Evolutionary conservation across 2,329 filamentous ascomycete genomes (phyloP).

Genomic region (Aspergillus caelatus): DNA sequence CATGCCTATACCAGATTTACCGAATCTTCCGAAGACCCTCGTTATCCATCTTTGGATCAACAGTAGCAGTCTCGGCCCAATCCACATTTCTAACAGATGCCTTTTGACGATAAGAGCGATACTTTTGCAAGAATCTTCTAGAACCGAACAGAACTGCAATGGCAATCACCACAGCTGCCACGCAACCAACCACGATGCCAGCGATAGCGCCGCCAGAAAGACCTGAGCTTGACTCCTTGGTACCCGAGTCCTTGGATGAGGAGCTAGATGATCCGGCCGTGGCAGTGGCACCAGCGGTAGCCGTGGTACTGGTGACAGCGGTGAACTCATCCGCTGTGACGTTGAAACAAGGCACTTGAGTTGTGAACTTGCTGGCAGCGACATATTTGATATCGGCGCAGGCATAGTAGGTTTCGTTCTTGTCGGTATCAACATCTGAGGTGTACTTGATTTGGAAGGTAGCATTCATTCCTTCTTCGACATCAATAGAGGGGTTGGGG

Average conservation of each 20-base stretch:
- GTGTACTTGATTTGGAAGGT: slow-evolving; percentile 52
- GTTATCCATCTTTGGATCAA: slow-evolving; percentile 4
- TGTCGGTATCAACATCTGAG: slow-evolving; percentile 44
- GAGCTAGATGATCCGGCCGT: slow-evolving; percentile 23
- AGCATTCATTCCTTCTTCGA: slow-evolving; percentile 45
- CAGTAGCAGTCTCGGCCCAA: slow-evolving; percentile 12
- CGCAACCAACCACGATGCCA: slow-evolving; percentile 41
- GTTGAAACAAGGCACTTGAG: slow-evolving; percentile 52
- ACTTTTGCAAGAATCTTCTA: slow-evolving; percentile 17
- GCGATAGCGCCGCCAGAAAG: slow-evolving; percentile 48
- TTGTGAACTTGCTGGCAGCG: slow-evolving; percentile 41
- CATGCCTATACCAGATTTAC: neutral
- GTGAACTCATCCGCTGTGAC: slow-evolving; percentile 42
- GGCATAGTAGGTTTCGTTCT: slow-evolving; percentile 50
- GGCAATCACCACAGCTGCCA: slow-evolving; percentile 24
- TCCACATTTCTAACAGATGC: slow-evolving; percentile 17
- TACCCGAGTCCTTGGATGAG: slow-evolving; percentile 18
- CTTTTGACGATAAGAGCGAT: slow-evolving; percentile 14
- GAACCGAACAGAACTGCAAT: slow-evolving; percentile 22
- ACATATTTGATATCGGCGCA: slow-evolving; percentile 53
- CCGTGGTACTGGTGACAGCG: slow-evolving; percentile 12
- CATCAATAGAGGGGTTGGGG: slow-evolving; percentile 36
- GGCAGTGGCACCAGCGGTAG: slow-evolving; percentile 1
- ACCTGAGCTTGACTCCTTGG: slow-evolving; percentile 24
- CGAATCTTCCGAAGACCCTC: slow-evolving; percentile 10